phyloP scores from a whole-genome alignment of 208 protist genomes.

The Trypanosoma rangeli region DNA sequence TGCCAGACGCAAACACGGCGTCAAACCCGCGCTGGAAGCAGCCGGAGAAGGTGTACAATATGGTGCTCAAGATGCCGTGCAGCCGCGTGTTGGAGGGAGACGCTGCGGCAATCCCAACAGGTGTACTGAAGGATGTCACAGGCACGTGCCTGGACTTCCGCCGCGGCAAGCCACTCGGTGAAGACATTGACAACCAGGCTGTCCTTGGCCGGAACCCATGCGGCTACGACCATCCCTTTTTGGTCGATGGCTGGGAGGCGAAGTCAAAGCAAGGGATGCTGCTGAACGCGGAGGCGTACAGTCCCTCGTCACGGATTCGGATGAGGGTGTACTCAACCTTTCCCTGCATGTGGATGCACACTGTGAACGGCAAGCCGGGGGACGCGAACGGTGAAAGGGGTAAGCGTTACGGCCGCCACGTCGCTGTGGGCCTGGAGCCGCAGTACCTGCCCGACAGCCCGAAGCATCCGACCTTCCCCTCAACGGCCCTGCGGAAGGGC shows the following conservation, averaged over 20 bases:
- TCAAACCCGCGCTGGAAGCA: constrained; percentile 22
- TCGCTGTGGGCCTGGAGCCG: constrained; percentile 39
- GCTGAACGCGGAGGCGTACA: constrained; percentile 47
- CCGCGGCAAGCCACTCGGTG: constrained; percentile 29
- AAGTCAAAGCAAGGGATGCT: constrained; percentile 29
- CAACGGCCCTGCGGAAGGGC: constrained; percentile 38
- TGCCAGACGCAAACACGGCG: constrained; percentile 24
- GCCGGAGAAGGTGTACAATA: constrained; percentile 37
- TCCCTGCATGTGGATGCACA: constrained; percentile 66
- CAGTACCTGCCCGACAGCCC: constrained; percentile 47
- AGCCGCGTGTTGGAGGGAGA: constrained; percentile 37
- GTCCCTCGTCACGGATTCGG: constrained; percentile 46
- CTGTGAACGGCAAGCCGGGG: constrained; percentile 52
- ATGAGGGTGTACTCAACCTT: constrained; percentile 68
- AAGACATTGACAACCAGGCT: constrained; percentile 34
- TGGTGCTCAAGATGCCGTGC: constrained; percentile 42
- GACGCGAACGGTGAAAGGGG: constrained; percentile 36
- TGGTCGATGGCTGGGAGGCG: constrained; percentile 35
- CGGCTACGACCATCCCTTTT: constrained; percentile 63
- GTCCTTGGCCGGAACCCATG: constrained; percentile 44
- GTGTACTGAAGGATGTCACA: constrained; percentile 29
- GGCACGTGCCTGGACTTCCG: constrained; percentile 49
- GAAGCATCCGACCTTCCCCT: constrained; percentile 38
- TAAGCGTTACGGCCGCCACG: constrained; percentile 49
- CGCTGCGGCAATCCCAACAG: constrained; percentile 41